These are phyloP conservation scores for Septoria petroselini DNA, from an alignment of 2,329 filamentous ascomycete species.

Conservation along the genomic window DNA sequence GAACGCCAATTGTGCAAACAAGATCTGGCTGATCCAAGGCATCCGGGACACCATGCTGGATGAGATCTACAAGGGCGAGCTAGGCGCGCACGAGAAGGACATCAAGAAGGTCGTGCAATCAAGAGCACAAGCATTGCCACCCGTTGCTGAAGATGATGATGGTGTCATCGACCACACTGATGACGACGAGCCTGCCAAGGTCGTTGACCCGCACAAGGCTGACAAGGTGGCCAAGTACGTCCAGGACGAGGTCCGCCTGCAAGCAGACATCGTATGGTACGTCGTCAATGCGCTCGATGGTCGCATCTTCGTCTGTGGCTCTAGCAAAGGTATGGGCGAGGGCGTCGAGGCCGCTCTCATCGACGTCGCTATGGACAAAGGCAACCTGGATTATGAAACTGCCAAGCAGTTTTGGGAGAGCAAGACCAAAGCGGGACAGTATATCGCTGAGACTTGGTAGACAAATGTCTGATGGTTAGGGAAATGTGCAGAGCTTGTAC, in stretches of 20 bases:
- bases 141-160: conserved; percentile 31
- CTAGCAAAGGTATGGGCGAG: conserved; percentile 94
- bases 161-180: conserved; percentile 46
- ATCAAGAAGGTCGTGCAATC: conserved; percentile 53
- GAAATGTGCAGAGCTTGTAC: neutral
- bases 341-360: conserved; percentile 85
- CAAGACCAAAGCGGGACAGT: conserved; percentile 91
- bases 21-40: conserved; percentile 94
- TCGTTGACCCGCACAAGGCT: conserved; percentile 66
- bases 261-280: conserved; percentile 97
- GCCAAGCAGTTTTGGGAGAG: conserved; percentile 83
- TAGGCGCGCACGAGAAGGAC: conserved; percentile 76
- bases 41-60: conserved; percentile 92
- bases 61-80: conserved; percentile 94
- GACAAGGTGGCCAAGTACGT: conserved; percentile 78
- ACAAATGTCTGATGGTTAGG: neutral
- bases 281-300: conserved; percentile 96
- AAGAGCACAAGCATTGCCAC: conserved; percentile 35
- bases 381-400: conserved; percentile 76
- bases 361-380: conserved; percentile 89
- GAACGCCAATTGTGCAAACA: conserved; percentile 94
- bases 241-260: conserved; percentile 86
- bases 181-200: conserved; percentile 46
- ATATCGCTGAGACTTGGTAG: conserved; percentile 67
- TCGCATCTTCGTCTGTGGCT: conserved; percentile 93